These are phyloP conservation scores for Stagonosporopsis chrysanthemi DNA, from an alignment of 2,329 filamentous ascomycete species.

Conservation along the genomic window DNA sequence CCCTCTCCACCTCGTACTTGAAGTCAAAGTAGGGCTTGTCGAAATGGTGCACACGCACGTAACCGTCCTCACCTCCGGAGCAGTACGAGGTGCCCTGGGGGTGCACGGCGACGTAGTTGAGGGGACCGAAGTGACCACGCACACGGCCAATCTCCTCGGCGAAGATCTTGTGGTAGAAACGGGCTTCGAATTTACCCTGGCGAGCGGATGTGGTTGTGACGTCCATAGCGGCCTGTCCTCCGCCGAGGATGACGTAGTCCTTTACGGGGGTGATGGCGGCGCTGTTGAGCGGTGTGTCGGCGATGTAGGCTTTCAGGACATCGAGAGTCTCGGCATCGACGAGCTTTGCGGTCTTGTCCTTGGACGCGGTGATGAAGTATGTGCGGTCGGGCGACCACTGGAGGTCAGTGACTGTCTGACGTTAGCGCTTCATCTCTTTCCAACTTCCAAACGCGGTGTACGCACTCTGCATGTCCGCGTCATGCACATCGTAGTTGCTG, in stretches of 20 bases:
- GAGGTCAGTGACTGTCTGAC: constrained; percentile 84
- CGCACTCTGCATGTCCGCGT: constrained; percentile 80
- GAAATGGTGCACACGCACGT: constrained; percentile 97
- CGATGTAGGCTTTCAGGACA: constrained; percentile 88
- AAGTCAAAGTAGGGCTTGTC: constrained; percentile 99
- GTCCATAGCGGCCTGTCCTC: constrained; percentile 98
- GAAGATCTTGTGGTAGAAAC: constrained; percentile 99
- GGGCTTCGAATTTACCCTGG: constrained; percentile 98
- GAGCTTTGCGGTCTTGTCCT: constrained; percentile 97
- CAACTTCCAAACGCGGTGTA: not conserved
- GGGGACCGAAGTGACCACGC: constrained; percentile 92
- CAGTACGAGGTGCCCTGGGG: constrained; percentile 92
- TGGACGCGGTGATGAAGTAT: constrained; percentile 97
- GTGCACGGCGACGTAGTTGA: constrained; percentile 95
- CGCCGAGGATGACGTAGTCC: constrained; percentile 96
- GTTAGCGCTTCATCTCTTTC: constrained; percentile 61
- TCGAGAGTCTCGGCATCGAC: constrained; percentile 85
- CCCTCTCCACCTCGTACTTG: constrained; percentile 96
- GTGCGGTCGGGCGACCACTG: constrained; percentile 94
- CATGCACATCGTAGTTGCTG: constrained; percentile 82
- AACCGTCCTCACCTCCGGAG: constrained; percentile 96
- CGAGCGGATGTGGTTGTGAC: constrained; percentile 92
- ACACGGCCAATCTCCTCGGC: constrained; percentile 98
- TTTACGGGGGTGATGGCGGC: constrained; percentile 94
- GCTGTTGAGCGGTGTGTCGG: constrained; percentile 96